Evolutionary conservation across 2,329 filamentous ascomycete species (phyloP).

Genomic region (Xylaria sp.): DNA sequence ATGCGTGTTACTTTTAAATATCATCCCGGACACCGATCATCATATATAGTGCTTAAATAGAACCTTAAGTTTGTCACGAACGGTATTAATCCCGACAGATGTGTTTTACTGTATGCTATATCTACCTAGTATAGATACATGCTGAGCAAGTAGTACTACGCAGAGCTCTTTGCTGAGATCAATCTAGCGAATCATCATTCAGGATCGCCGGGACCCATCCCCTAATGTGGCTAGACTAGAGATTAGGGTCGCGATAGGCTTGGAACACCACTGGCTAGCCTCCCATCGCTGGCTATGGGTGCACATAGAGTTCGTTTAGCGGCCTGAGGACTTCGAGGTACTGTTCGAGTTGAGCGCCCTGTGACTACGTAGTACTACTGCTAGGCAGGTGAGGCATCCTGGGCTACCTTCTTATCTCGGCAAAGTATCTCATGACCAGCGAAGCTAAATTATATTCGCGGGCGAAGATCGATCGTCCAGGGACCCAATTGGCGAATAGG

Average conservation of each 20-base stretch:
- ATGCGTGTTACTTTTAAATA: too few relatives aligned
- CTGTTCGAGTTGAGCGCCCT: background rate
- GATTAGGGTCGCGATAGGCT: background rate
- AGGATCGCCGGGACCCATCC: background rate
- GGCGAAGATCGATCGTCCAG: conserved; percentile 4
- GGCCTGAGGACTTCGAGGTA: background rate
- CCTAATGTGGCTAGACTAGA: conserved; percentile 6
- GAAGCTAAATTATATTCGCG: background rate
- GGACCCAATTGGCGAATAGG: conserved; percentile 17
- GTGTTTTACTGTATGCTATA: too few relatives aligned
- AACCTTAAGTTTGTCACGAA: too few relatives aligned
- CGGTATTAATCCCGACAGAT: too few relatives aligned
- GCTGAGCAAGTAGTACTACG: background rate
- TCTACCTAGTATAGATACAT: background rate
- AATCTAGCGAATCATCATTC: background rate
- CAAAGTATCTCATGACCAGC: conserved; percentile 28
- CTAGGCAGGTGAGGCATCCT: background rate
- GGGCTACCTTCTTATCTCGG: conserved; percentile 35
- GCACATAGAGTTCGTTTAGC: conserved; percentile 4
- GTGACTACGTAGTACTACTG: too few relatives aligned
- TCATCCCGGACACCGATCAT: too few relatives aligned
- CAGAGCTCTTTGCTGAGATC: background rate
- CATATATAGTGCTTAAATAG: too few relatives aligned
- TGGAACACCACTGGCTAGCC: background rate
- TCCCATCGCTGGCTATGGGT: conserved; percentile 7